These are phyloP conservation scores for Mercurialis annua DNA, from an alignment of 345 rosid genomes.

Conservation along the genomic window DNA sequence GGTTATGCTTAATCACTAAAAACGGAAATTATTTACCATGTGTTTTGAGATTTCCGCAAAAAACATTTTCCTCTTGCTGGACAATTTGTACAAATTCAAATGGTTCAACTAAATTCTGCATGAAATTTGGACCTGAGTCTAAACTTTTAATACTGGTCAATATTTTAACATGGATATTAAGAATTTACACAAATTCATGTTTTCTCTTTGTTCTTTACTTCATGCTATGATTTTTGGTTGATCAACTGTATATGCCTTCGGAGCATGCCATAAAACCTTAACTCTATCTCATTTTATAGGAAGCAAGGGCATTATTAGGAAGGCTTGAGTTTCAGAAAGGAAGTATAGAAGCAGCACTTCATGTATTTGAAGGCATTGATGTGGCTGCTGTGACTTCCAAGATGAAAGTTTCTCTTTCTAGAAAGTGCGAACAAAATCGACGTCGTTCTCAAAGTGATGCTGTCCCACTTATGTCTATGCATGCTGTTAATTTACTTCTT, in stretches of 20 bases:
- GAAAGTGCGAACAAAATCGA: constrained; percentile 45
- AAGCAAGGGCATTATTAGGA: constrained; percentile 83
- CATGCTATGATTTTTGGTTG: constrained; percentile 2
- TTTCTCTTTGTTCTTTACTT: neutral
- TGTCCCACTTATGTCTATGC: constrained; percentile 60
- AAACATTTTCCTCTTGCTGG: neutral
- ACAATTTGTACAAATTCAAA: neutral
- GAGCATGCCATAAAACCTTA: constrained; percentile 12
- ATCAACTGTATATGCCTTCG: constrained; percentile 5
- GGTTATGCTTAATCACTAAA: too few species aligned
- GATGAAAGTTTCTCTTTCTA: constrained; percentile 51
- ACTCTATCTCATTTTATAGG: constrained; percentile 31
- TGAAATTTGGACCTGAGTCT: neutral
- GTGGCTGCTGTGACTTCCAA: constrained; percentile 57
- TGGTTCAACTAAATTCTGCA: neutral
- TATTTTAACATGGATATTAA: neutral
- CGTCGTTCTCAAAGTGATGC: constrained; percentile 43
- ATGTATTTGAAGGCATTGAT: constrained; percentile 88
- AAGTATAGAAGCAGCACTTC: constrained; percentile 70
- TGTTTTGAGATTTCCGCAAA: neutral
- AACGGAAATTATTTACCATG: neutral
- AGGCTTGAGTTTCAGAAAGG: constrained; percentile 87
- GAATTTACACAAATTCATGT: neutral
- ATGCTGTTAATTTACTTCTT: constrained; percentile 64
- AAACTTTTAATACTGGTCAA: neutral